phyloP scores from a whole-genome alignment of 495 filamentous ascomycete species.

The Penicillium roqueforti region DNA sequence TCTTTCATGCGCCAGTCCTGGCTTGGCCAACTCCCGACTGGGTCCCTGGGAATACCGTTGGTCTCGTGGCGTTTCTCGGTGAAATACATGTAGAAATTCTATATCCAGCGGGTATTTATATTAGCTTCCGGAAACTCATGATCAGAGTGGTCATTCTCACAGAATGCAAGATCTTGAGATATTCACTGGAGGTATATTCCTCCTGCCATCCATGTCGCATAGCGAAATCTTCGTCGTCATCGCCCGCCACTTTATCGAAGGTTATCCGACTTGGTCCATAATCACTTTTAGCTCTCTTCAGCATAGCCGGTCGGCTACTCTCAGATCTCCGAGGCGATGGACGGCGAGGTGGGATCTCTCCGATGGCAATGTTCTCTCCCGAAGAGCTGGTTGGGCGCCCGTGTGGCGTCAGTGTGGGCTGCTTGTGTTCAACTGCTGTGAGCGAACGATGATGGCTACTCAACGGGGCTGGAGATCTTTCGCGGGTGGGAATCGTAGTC shows the following conservation, averaged over 20 bases:
- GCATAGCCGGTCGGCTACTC: constrained; percentile 48
- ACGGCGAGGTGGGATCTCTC: constrained; percentile 24
- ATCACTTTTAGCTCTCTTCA: constrained; percentile 71
- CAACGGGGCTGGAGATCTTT: constrained; percentile 37
- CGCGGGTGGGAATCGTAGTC: constrained; percentile 41
- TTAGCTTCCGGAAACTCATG: constrained; percentile 10
- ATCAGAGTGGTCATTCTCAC: constrained; percentile 32
- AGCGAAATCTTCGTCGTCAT: constrained; percentile 49
- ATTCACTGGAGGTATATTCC: constrained; percentile 56
- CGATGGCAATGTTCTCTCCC: constrained; percentile 26
- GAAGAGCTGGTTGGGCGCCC: constrained; percentile 35
- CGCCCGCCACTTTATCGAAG: constrained; percentile 29
- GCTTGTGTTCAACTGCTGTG: constrained; percentile 34
- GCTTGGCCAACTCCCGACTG: constrained; percentile 55
- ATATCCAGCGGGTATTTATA: neutral
- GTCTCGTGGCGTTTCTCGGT: constrained; percentile 97
- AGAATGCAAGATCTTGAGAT: constrained; percentile 54
- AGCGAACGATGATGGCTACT: constrained; percentile 39
- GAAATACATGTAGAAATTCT: constrained; percentile 95
- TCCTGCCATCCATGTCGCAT: constrained; percentile 62
- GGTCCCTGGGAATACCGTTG: constrained; percentile 80
- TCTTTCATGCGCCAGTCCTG: constrained; percentile 98
- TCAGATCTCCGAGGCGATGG: constrained; percentile 33
- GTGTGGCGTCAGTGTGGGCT: constrained; percentile 19
- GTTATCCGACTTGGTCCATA: constrained; percentile 48